Percentiles rank a stretch among this genome's conserved stretches.
These are phyloP conservation scores for Myxozyma melibiosi DNA, from an alignment of 805 yeast genomes.

Conservation along the genomic window DNA sequence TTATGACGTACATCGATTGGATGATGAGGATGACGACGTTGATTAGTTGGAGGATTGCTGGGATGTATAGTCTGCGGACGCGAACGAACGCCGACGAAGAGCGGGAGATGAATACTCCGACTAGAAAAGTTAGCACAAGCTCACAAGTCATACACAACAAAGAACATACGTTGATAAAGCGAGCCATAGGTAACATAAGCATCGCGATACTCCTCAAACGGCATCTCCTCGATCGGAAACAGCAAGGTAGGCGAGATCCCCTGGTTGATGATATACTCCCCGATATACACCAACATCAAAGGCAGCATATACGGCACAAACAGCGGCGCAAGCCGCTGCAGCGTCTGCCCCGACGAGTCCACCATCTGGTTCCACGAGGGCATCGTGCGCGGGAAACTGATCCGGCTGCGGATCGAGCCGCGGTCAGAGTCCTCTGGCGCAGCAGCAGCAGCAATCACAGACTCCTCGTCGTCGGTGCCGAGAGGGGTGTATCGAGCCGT, in stretches of 20 bases:
- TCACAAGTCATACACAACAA: neutral
- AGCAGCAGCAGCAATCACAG: neutral
- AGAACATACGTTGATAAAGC: slow-evolving; percentile 61
- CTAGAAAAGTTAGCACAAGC: slow-evolving; percentile 8
- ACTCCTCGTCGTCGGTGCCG: slow-evolving; percentile 10
- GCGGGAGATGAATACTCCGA: slow-evolving; percentile 90
- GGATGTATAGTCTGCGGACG: slow-evolving; percentile 57
- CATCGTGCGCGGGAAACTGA: slow-evolving; percentile 5
- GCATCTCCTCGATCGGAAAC: slow-evolving; percentile 70
- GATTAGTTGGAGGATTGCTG: slow-evolving; percentile 65
- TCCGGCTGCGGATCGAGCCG: slow-evolving; percentile 13
- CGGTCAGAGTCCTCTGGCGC: slow-evolving; percentile 6
- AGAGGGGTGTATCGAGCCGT: slow-evolving; percentile 12
- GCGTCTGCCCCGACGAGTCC: slow-evolving; percentile 26
- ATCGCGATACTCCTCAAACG: slow-evolving; percentile 73
- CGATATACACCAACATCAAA: slow-evolving; percentile 74
- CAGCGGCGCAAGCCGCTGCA: slow-evolving; percentile 38
- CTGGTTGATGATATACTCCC: slow-evolving; percentile 88
- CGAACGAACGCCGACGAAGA: slow-evolving; percentile 74
- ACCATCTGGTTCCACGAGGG: slow-evolving; percentile 14
- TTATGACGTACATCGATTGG: slow-evolving; percentile 64
- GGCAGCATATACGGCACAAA: slow-evolving; percentile 72
- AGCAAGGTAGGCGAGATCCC: slow-evolving; percentile 87
- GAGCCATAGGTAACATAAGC: slow-evolving; percentile 91
- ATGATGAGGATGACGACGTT: slow-evolving; percentile 61